phyloP scores from a whole-genome alignment of 2,329 filamentous ascomycete genomes.

The Diplodia mutila region DNA sequence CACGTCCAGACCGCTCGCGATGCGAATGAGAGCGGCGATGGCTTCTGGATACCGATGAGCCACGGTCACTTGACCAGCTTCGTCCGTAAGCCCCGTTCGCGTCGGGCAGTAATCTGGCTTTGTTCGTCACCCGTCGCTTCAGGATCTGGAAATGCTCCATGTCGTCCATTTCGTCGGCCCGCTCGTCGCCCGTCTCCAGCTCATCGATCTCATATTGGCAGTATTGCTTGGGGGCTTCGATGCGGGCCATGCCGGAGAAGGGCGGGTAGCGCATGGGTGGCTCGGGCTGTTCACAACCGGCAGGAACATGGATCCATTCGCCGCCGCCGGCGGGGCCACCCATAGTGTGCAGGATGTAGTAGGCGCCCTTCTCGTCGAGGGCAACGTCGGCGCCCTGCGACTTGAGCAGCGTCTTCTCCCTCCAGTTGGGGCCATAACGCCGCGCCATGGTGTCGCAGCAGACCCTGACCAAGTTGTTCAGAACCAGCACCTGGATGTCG shows the following conservation, averaged over 20 bases:
- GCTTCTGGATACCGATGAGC: background rate
- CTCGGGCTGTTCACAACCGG: background rate
- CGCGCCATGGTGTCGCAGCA: background rate
- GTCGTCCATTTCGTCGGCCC: background rate
- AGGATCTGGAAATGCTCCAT: background rate
- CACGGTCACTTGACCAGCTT: background rate
- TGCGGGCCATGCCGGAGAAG: background rate
- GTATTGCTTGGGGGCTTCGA: background rate
- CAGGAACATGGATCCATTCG: background rate
- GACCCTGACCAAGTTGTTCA: background rate
- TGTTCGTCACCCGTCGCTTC: background rate
- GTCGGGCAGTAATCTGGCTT: background rate
- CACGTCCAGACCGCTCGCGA: background rate
- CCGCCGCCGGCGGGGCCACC: constrained; percentile 1
- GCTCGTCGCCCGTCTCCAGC: background rate
- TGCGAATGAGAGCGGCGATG: background rate
- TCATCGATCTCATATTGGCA: background rate
- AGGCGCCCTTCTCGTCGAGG: constrained; percentile 11
- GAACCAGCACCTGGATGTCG: background rate
- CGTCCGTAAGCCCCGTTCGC: background rate
- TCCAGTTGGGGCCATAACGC: background rate
- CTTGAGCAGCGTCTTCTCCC: background rate
- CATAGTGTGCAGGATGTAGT: constrained; percentile 1
- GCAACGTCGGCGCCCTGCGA: background rate
- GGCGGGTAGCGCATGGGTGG: background rate